Evolutionary conservation across 2,329 filamentous ascomycete species (phyloP), one percentile per base, ranked within the genome.

Genomic region (Lasiodiplodia sp.): DNA sequence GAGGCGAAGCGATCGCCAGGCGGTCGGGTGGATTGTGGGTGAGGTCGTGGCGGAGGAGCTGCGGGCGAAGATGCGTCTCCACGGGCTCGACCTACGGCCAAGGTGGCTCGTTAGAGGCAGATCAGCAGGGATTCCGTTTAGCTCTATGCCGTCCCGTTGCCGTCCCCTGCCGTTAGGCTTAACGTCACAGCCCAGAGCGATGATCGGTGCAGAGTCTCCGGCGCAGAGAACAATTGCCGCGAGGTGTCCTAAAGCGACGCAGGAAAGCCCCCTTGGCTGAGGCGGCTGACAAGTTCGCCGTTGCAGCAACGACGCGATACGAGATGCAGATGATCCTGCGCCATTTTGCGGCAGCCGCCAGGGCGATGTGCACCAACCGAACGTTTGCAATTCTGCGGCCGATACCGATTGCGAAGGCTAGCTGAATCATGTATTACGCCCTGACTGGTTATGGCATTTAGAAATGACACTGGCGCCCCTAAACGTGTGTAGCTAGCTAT

Each of bases 41-140:
- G 53, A 60, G 55, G 65, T 58, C 47, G 60, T 64, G 44, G 60
- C 60, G 55, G 40, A 60, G 55, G 53, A 60, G 28, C 44, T 67
- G 66, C 56, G 49, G 62, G 40, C 28, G 65, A 58, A 23, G 66
- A 52, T 68, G 66, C 56, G 65, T 60, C 40, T 55, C 51, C 64
- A 57, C 64, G 51, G 64, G 52, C 23, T 66, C 53, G 55, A 53
- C 66, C 56, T 44, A 52, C 55, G 66, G 57, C 49, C 65, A 58
- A 68, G 66, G 66, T 68, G 66, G 66, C 66, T 68, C 66, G 53
- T 58, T 58, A 62, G 60, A 64, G 31, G 60, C 60, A 63, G 66
- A 53, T 53, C 47, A 44, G 66, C 66, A 68, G 57, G 66, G 66
- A 68, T 68, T 56, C 34, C 31, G 44, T 62, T 40, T 62, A 68